Evolutionary conservation across 805 yeast species (phyloP).

Genomic region (Yarrowia sp.): DNA sequence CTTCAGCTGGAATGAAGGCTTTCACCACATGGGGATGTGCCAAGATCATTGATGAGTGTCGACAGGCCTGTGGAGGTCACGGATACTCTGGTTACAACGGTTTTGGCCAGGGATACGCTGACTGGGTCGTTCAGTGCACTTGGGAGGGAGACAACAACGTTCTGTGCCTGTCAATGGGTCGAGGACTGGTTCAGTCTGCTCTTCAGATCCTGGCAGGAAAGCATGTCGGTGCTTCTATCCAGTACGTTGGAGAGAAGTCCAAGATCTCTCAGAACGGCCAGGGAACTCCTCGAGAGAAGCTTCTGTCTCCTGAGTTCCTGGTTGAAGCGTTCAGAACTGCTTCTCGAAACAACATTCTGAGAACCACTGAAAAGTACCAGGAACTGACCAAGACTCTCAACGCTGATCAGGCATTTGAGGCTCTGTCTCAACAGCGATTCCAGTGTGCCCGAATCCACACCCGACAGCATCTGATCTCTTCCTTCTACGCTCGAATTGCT

Average conservation of each 20-base stretch:
- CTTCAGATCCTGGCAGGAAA: conserved; percentile 54
- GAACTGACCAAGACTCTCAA: conserved; percentile 44
- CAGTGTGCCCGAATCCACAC: conserved; percentile 53
- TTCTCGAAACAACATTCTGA: conserved; percentile 48
- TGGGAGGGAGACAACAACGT: conserved; percentile 98
- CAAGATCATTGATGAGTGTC: conserved; percentile 79
- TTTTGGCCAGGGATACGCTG: conserved; percentile 84
- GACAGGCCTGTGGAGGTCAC: conserved; percentile 96
- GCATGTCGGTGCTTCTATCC: conserved; percentile 55
- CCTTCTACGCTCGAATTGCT: conserved; percentile 51
- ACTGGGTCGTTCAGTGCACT: conserved; percentile 97
- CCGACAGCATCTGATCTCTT: conserved; percentile 50
- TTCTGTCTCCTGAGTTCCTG: conserved; percentile 46
- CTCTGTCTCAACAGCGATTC: conserved; percentile 53
- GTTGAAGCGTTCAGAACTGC: conserved; percentile 52
- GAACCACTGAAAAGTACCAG: conserved; percentile 48
- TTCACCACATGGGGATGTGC: conserved; percentile 88
- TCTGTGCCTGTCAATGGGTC: conserved; percentile 81
- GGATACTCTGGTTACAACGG: conserved; percentile 92
- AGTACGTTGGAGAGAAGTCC: conserved; percentile 49
- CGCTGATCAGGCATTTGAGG: conserved; percentile 51
- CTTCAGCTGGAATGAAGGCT: conserved; percentile 86
- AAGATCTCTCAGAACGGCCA: conserved; percentile 40
- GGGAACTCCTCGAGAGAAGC: conserved; percentile 35
- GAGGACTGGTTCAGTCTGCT: conserved; percentile 67